Evolutionary conservation across 495 filamentous ascomycete genomes (phyloP).

Genomic region (Trichoderma asperelloides): DNA sequence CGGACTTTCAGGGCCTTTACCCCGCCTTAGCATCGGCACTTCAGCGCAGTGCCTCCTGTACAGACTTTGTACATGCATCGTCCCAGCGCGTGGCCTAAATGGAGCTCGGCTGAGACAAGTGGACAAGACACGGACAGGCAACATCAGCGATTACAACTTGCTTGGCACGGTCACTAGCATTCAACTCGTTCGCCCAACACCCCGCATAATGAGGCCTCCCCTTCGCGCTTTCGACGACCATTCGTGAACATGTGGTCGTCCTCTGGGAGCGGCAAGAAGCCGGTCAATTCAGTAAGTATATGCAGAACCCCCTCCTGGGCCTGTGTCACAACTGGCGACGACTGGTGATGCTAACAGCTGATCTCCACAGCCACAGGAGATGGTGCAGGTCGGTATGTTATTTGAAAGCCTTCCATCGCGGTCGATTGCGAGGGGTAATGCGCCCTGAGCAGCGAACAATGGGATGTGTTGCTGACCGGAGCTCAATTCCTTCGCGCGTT

Average conservation of each 20-base stretch:
- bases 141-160: not conserved
- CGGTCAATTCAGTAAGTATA: conserved; percentile 58
- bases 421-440: not conserved
- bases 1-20: not conserved
- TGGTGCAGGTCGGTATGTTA: conserved; percentile 92
- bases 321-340: conserved; percentile 10
- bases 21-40: conserved; percentile 1
- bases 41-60: not conserved
- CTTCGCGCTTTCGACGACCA: conserved; percentile 5
- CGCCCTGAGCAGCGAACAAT: not conserved
- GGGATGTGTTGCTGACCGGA: conserved; percentile 15
- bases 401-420: not conserved
- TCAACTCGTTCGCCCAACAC: not conserved
- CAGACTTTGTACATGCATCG: not conserved
- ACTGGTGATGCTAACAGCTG: conserved; percentile 23
- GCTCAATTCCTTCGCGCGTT: conserved; percentile 12
- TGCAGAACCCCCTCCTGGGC: conserved; percentile 1
- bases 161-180: not conserved
- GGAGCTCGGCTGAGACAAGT: conserved; percentile 1
- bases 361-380: conserved; percentile 56
- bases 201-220: conserved; percentile 6
- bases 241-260: conserved; percentile 43
- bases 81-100: not conserved
- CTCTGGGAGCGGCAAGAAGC: conserved; percentile 55
- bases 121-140: not conserved